A percentile compares a stretch with the other conserved stretches of the same genome.
phyloP scores from a whole-genome alignment of 1,284 basidiomycete genomes.

The Pseudozyma hubeiensis region DNA sequence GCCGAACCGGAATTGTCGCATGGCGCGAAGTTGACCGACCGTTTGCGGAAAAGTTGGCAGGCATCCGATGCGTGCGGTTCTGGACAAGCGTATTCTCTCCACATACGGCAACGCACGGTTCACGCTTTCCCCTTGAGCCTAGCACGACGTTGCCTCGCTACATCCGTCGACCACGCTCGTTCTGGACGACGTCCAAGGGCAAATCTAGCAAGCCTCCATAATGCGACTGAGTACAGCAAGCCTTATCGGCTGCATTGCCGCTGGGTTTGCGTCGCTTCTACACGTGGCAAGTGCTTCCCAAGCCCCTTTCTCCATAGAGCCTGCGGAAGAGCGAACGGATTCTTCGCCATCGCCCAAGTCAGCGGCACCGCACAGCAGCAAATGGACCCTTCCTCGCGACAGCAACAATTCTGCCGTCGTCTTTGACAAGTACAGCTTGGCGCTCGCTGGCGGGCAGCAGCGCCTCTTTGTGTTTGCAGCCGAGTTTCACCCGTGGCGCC shows the following conservation, averaged over 20 bases:
- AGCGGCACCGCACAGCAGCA: not conserved
- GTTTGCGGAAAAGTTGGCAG: not conserved
- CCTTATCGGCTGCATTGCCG: constrained; percentile 15
- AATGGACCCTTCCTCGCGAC: constrained; percentile 28
- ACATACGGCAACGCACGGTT: constrained; percentile 27
- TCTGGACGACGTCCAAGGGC: not conserved
- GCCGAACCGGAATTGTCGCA: too few relatives aligned
- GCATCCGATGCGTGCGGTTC: constrained; percentile 2
- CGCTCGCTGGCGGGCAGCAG: constrained; percentile 33
- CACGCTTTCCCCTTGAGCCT: constrained; percentile 1
- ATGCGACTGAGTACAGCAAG: constrained; percentile 18
- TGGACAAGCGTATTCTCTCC: constrained; percentile 11
- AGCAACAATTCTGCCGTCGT: constrained; percentile 45
- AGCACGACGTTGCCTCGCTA: not conserved
- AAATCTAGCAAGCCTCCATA: not conserved
- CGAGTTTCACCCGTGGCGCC: constrained; percentile 84
- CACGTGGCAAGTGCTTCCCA: constrained; percentile 15
- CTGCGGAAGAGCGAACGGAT: not conserved
- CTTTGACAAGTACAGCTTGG: constrained; percentile 49
- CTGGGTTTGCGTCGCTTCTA: constrained; percentile 7
- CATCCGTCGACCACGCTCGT: not conserved
- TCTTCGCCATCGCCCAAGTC: not conserved
- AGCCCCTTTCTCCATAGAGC: constrained; percentile 16
- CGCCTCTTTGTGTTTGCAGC: constrained; percentile 39
- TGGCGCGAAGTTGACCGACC: not conserved